Percentiles rank a stretch among this genome's conserved stretches.
Conservation (phyloP, 2,329 filamentous ascomycete species). For the Diatrype stigma region DNA sequence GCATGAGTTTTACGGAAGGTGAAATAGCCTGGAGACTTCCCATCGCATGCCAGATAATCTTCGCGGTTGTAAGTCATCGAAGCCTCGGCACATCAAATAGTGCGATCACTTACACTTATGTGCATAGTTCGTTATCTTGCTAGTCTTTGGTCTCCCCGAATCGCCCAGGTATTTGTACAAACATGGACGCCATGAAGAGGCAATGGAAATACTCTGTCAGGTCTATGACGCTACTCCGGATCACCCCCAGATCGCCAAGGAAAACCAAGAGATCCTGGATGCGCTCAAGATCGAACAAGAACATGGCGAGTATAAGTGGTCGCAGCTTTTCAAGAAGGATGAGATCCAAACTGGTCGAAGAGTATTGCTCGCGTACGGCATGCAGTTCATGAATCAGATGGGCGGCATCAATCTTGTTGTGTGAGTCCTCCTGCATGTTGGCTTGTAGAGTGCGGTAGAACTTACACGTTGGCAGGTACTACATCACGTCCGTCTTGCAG, state of each 20-base stretch:
- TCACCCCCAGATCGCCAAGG: conserved; percentile 29
- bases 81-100: not conserved
- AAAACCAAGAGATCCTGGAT: conserved; percentile 35
- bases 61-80: conserved; percentile 16
- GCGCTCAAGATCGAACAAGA: conserved; percentile 35
- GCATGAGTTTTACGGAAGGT: conserved; percentile 24
- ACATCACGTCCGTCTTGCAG: conserved; percentile 8
- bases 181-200: conserved; percentile 24
- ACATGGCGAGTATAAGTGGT: conserved; percentile 32
- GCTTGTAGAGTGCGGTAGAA: not conserved
- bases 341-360: conserved; percentile 37
- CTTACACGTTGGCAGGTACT: not conserved
- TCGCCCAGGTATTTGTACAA: conserved; percentile 25
- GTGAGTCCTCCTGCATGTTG: conserved; percentile 14
- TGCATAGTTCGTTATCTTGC: conserved; percentile 14
- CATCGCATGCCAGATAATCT: conserved; percentile 29
- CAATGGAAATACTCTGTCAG: conserved; percentile 24
- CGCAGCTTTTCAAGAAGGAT: conserved; percentile 38
- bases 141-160: conserved; percentile 26
- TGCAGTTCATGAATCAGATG: conserved; percentile 47
- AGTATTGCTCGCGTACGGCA: conserved; percentile 43
- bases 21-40: conserved; percentile 28
- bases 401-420: conserved; percentile 44
- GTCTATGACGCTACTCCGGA: conserved; percentile 36
- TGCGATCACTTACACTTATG: not conserved